Evolutionary conservation across 225 moss, liverwort and hornwort genomes (phyloP), one percentile per base, ranked within the genome.

Genomic region (Pseudisothecium myosuroides): DNA sequence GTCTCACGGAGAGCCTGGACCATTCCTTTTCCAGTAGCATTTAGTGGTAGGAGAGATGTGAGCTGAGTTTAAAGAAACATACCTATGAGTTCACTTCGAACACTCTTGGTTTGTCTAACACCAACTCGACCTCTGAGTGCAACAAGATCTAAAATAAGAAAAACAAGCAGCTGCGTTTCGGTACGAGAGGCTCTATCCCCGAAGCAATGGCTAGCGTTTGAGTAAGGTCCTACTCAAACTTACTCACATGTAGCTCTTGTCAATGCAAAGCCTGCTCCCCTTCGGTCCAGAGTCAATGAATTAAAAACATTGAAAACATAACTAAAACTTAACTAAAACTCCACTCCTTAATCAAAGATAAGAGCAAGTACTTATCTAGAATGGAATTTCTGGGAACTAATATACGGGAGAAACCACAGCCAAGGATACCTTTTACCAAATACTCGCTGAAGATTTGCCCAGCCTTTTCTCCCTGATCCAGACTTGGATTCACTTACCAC

Each of bases 401-500:
- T n/a, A 72, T 79, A 88, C 26, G 93, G 93, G 18, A 95, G 64
- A 63, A 95, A 86, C 94, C 68, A 83, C 73, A 93, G 90, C 80
- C 93, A 87, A 77, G 91, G 92, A 88, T 95, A 92, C 82, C 92
- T 92, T 83, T 87, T 94, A 64, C 94, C 95, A n/a, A 97, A 93
- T 17, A 98, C 92, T 85, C 93, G 91, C 84, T 92, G 95, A 61
- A 98, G 90, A 90, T 97, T 96, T 55, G 86, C 92, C 94, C 96
- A 98, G 47, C 98, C 95, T 91, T 91, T 90, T 45, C 68, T 93
- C 50, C 69, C 39, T 67, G 90, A 68, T 31, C 80, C 89, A 66
- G 73, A 81, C 39, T 82, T 89, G 69, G 78, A 85, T 80, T 89
- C 92, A 41, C 65, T 83, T 83, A 50, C 76, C 41, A 72, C 90